Evolutionary conservation across 495 filamentous ascomycete species (phyloP), one percentile per base, ranked within the genome.

Genomic region (Penicillium malachiteum): DNA sequence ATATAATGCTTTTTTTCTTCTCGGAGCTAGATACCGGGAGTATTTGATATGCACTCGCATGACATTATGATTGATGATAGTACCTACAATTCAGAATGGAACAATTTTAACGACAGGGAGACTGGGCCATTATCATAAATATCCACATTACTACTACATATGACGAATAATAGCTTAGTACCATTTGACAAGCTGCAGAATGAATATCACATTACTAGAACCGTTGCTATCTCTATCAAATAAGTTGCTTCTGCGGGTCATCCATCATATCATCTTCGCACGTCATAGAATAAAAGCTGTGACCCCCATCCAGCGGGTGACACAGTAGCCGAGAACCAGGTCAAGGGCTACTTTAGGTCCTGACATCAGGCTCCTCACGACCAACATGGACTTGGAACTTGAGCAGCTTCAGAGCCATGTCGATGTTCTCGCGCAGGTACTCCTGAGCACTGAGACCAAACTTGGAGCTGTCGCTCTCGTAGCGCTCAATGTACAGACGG

Each of bases 401-500:
- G 67, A 98, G 77, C 48, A 98, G 78, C 34, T 85, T 83, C 13
- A 91, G 84, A 2, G 93, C 90, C 62, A 96, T 78, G 58, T 86
- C 79, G 57, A 98, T 87, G 62, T 94, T 92, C 47, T 90, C 87
- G 79, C 88, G 85, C 55, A 98, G 81, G 78, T 96, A 98, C n/a
- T 92, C 92, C 71, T 97, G 92, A 7, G 92, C 90, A 71, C 88
- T 87, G 63, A 87, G 61, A 43, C 71, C 79, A 62, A 91, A 95
- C 52, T 84, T 91, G 50, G 78, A 85, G 46, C 79, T 75, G 64
- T 98, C 92, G 52, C 74, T 71, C 72, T 86, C 83, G 74, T 97
- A 90, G 78, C 89, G 92, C 83, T 97, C 94, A 56, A 98, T 85
- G 68, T 98, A 98, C 66, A 98, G 76, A 50, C 94, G 87, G 69